phyloP scores from a whole-genome alignment of 331 rosid genomes.

The Quercus phellos region DNA sequence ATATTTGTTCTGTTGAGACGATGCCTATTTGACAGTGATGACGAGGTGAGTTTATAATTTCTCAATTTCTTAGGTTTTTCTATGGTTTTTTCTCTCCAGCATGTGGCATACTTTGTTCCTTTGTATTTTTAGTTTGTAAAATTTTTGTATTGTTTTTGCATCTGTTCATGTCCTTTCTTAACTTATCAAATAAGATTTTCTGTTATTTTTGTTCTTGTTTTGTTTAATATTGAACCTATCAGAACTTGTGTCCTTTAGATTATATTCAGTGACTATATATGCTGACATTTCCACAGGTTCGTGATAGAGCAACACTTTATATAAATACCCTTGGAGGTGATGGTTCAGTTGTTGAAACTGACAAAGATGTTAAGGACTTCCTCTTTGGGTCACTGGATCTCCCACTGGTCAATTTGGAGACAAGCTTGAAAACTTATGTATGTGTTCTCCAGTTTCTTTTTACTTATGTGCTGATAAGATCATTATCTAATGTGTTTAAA shows the following conservation, averaged over 20 bases:
- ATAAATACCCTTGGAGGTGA: slow-evolving; percentile 82
- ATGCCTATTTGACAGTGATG: slow-evolving; percentile 94
- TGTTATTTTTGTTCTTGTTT: background rate
- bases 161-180: background rate
- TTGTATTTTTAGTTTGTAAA: background rate
- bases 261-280: background rate
- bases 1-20: slow-evolving; percentile 79
- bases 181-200: background rate
- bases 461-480: background rate
- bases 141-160: background rate
- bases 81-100: slow-evolving; percentile 5
- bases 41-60: slow-evolving; percentile 63
- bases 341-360: slow-evolving; percentile 68
- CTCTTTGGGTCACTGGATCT: slow-evolving; percentile 84
- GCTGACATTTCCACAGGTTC: slow-evolving; percentile 60
- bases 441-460: slow-evolving; percentile 24
- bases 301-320: slow-evolving; percentile 98
- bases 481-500: slow-evolving; percentile 33
- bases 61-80: slow-evolving; percentile 6
- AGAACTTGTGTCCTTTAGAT: slow-evolving; percentile 10
- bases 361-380: slow-evolving; percentile 57
- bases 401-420: slow-evolving; percentile 85
- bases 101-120: background rate
- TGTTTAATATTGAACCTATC: background rate
- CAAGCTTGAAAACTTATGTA: slow-evolving; percentile 83